Conservation (phyloP, 2,329 filamentous ascomycete genomes). For the Knufia petricola region DNA sequence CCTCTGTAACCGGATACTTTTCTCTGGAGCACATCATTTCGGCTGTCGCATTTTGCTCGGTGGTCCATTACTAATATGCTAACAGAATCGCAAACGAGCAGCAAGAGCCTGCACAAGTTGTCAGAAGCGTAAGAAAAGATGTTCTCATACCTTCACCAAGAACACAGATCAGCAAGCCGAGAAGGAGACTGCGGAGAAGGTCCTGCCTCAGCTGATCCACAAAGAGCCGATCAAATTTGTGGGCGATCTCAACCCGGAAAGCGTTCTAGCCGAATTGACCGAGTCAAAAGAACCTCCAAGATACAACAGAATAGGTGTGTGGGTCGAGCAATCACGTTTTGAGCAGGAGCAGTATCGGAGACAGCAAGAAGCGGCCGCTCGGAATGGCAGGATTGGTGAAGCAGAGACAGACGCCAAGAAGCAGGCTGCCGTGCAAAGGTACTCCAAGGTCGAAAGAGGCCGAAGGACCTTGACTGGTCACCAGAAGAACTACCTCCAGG, state of each 20-base stretch:
- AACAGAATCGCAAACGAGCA: constrained; percentile 20
- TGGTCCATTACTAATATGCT: not conserved
- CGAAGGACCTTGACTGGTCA: constrained; percentile 22
- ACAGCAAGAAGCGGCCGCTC: constrained; percentile 8
- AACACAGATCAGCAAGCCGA: constrained; percentile 20
- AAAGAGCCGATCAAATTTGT: constrained; percentile 29
- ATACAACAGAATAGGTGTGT: constrained; percentile 22
- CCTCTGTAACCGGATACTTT: not conserved
- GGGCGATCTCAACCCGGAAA: constrained; percentile 34
- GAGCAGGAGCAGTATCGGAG: constrained; percentile 7
- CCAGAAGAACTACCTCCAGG: constrained; percentile 22
- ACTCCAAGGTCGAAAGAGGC: constrained; percentile 20
- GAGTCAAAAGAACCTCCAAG: constrained; percentile 14
- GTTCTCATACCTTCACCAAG: constrained; percentile 22
- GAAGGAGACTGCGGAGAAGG: constrained; percentile 18
- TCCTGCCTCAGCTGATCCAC: constrained; percentile 21
- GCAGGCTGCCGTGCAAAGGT: constrained; percentile 18
- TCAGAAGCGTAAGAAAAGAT: constrained; percentile 23
- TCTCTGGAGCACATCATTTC: not conserved
- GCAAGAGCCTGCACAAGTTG: constrained; percentile 20
- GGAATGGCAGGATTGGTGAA: constrained; percentile 1
- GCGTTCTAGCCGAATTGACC: constrained; percentile 27
- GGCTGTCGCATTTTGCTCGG: too few species aligned
- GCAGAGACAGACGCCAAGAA: not conserved
- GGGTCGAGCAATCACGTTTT: constrained; percentile 19